Evolutionary conservation across 768 basidiomycete genomes (phyloP).

Genomic region (Mycena galopus): DNA sequence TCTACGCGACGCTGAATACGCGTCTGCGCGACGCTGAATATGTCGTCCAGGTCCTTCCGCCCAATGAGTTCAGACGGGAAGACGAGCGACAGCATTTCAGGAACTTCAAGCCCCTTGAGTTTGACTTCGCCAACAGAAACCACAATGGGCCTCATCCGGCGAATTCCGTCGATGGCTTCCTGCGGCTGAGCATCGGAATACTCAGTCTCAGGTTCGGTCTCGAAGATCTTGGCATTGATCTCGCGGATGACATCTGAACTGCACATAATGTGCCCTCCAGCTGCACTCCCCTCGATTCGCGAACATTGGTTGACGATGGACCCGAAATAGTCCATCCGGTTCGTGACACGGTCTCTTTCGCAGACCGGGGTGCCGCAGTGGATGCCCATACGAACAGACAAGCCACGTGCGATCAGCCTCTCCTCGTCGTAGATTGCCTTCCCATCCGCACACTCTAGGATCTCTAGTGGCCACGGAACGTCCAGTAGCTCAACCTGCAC

Average conservation of each 20-base stretch:
- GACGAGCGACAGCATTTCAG: constrained; percentile 87
- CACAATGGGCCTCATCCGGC: constrained; percentile 76
- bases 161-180: constrained; percentile 81
- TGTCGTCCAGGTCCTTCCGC: constrained; percentile 69
- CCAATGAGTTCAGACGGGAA: constrained; percentile 83
- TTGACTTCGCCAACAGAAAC: constrained; percentile 88
- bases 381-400: constrained; percentile 97
- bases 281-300: constrained; percentile 84
- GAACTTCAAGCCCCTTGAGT: constrained; percentile 94
- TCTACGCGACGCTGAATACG: constrained; percentile 65
- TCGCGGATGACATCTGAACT: constrained; percentile 90
- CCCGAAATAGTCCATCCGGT: constrained; percentile 98
- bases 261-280: constrained; percentile 95
- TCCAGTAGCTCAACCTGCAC: constrained; percentile 88
- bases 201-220: constrained; percentile 69
- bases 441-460: constrained; percentile 93
- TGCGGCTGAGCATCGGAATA: constrained; percentile 68
- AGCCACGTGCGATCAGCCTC: constrained; percentile 83
- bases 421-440: constrained; percentile 78
- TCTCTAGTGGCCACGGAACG: constrained; percentile 92
- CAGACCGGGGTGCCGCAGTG: constrained; percentile 93
- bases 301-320: constrained; percentile 96
- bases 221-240: constrained; percentile 73
- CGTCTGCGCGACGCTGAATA: constrained; percentile 63
- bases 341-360: constrained; percentile 90